These are phyloP conservation scores for Nothophoma quercina DNA, from an alignment of 2,329 filamentous ascomycete genomes.

Conservation along the genomic window DNA sequence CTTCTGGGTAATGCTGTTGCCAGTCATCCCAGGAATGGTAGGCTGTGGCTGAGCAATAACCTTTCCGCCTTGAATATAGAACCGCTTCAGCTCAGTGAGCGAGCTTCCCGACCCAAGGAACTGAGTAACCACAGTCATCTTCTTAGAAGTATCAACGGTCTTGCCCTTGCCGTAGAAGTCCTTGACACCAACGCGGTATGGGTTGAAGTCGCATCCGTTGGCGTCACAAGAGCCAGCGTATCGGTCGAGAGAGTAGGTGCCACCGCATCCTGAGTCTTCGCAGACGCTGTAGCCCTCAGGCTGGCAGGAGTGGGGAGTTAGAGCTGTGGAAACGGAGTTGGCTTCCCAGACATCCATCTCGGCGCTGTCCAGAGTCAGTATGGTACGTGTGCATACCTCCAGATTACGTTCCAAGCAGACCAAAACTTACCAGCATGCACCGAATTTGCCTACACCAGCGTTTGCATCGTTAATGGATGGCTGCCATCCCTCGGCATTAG, in stretches of 20 bases:
- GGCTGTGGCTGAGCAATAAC: constrained; percentile 56
- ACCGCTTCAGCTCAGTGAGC: constrained; percentile 54
- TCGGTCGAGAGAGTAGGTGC: constrained; percentile 61
- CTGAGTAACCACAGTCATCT: constrained; percentile 59
- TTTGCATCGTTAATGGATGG: constrained; percentile 62
- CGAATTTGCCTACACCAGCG: constrained; percentile 60
- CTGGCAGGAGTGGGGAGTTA: constrained; percentile 70
- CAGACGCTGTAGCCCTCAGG: constrained; percentile 61
- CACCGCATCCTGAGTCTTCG: constrained; percentile 53
- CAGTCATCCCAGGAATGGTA: constrained; percentile 54
- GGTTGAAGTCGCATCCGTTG: constrained; percentile 69
- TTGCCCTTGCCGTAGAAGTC: constrained; percentile 67
- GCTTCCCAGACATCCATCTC: constrained; percentile 72
- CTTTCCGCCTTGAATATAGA: constrained; percentile 59
- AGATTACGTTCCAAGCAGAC: no score
- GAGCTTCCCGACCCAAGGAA: constrained; percentile 54
- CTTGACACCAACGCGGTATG: constrained; percentile 69
- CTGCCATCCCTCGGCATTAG: constrained; percentile 63
- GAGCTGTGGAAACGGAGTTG: constrained; percentile 68
- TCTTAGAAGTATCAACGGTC: constrained; percentile 52
- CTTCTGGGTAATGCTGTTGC: constrained; percentile 40
- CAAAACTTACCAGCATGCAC: constrained; percentile 67
- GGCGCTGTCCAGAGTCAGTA: constrained; percentile 44
- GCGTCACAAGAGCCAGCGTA: constrained; percentile 71
- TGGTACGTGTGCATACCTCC: no score